phyloP scores from a whole-genome alignment of 805 yeast species.

The Ogataea pini region DNA sequence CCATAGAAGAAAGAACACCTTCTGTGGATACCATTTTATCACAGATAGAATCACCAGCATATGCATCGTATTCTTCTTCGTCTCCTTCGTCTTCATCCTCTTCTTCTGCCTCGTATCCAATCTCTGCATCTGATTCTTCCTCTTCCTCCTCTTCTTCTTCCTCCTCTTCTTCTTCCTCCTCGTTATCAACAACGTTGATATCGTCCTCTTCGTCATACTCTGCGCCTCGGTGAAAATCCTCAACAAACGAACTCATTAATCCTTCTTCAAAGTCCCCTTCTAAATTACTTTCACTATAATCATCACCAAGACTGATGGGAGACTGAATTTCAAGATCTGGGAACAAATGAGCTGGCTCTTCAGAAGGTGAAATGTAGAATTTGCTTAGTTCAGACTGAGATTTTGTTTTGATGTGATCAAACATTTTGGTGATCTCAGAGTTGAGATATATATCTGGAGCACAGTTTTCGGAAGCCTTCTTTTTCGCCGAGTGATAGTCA shows the following conservation, averaged over 20 bases:
- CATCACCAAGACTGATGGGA: constrained; percentile 11
- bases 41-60: not conserved
- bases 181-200: not conserved
- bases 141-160: not conserved
- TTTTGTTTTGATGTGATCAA: constrained; percentile 13
- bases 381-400: constrained; percentile 16
- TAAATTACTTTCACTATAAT: not conserved
- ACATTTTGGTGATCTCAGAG: constrained; percentile 20
- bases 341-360: constrained; percentile 12
- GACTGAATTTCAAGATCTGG: constrained; percentile 22
- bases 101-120: not conserved
- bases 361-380: constrained; percentile 17
- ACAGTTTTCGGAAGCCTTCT: constrained; percentile 1
- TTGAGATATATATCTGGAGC: constrained; percentile 25
- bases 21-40: constrained; percentile 3
- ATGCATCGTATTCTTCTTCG: not conserved
- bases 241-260: constrained; percentile 21
- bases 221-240: constrained; percentile 13
- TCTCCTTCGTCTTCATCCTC: not conserved
- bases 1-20: constrained; percentile 3
- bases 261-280: constrained; percentile 9
- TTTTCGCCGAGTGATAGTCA: not conserved
- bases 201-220: constrained; percentile 1
- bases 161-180: not conserved
- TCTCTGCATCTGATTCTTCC: not conserved